Evolutionary conservation across 768 basidiomycete genomes (phyloP).

Genomic region (Mycena galericulata): DNA sequence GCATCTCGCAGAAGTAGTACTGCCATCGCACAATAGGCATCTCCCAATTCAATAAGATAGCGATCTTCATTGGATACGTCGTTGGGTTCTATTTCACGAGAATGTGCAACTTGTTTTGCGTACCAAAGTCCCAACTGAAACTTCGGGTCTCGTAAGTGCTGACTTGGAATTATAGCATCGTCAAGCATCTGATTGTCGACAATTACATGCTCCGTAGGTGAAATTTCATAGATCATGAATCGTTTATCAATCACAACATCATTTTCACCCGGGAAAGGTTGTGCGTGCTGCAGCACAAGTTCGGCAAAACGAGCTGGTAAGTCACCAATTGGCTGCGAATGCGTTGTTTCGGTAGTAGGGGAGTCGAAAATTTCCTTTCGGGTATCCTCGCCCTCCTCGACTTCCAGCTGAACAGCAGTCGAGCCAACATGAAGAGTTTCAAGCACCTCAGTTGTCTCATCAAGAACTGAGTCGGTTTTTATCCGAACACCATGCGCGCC

Average conservation of each 20-base stretch:
- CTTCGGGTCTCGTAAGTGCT: too few relatives aligned
- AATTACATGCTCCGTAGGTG: background rate
- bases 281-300: too few relatives aligned
- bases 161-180: background rate
- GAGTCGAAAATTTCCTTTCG: background rate
- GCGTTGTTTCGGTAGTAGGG: background rate
- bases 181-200: background rate
- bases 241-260: too few relatives aligned
- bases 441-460: background rate
- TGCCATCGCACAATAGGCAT: too few relatives aligned
- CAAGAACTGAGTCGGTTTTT: background rate
- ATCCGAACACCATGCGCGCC: background rate
- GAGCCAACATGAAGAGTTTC: background rate
- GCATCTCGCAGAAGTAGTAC: too few relatives aligned
- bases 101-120: background rate
- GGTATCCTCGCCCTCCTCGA: background rate
- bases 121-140: slow-evolving; percentile 1
- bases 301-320: too few relatives aligned
- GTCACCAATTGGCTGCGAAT: background rate
- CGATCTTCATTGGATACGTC: too few relatives aligned
- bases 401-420: background rate
- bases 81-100: background rate
- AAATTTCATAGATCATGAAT: too few relatives aligned
- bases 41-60: too few relatives aligned
- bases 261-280: too few relatives aligned